A percentile compares a stretch with the other conserved stretches of the same genome.
Conservation (phyloP, 2,329 filamentous ascomycete species). For the Apiospora rasikravindrae region DNA sequence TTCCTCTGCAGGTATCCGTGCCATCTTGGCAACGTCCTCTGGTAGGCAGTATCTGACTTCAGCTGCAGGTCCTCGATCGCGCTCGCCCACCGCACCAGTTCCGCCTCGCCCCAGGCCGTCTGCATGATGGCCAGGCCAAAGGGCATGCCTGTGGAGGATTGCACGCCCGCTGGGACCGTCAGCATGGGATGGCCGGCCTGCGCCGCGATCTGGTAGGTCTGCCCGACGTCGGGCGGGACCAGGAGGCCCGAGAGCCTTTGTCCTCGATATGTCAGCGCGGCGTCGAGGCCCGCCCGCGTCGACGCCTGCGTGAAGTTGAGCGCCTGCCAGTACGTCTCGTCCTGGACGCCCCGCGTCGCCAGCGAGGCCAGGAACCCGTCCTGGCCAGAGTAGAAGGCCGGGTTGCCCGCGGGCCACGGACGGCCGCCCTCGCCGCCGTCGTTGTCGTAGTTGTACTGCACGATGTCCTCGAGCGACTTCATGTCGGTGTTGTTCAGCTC, state of each 20-base stretch:
- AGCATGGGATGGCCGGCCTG: constrained; percentile 78
- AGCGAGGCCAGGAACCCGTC: constrained; percentile 71
- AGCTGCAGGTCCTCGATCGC: constrained; percentile 65
- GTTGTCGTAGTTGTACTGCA: constrained; percentile 68
- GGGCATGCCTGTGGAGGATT: constrained; percentile 59
- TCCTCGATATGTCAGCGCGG: constrained; percentile 56
- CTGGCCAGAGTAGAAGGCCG: constrained; percentile 73
- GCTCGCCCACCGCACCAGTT: constrained; percentile 64
- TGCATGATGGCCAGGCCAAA: constrained; percentile 64
- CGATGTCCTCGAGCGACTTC: constrained; percentile 66
- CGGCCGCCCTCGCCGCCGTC: constrained; percentile 70
- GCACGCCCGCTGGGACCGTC: constrained; percentile 68
- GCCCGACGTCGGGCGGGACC: constrained; percentile 70
- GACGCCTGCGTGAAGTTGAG: constrained; percentile 64
- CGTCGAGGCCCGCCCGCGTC: constrained; percentile 71
- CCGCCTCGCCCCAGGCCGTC: constrained; percentile 65
- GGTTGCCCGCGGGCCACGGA: constrained; percentile 56
- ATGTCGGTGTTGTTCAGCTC: constrained; percentile 67
- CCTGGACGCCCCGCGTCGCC: constrained; percentile 61
- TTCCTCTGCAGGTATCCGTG: constrained; percentile 54
- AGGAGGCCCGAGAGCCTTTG: constrained; percentile 64
- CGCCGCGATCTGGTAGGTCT: constrained; percentile 72
- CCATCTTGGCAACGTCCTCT: constrained; percentile 58
- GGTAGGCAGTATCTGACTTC: constrained; percentile 35
- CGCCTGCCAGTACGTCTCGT: constrained; percentile 72